Evolutionary conservation across 2,329 filamentous ascomycete genomes (phyloP).

Genomic region (Pseudofabraea citricarpa): DNA sequence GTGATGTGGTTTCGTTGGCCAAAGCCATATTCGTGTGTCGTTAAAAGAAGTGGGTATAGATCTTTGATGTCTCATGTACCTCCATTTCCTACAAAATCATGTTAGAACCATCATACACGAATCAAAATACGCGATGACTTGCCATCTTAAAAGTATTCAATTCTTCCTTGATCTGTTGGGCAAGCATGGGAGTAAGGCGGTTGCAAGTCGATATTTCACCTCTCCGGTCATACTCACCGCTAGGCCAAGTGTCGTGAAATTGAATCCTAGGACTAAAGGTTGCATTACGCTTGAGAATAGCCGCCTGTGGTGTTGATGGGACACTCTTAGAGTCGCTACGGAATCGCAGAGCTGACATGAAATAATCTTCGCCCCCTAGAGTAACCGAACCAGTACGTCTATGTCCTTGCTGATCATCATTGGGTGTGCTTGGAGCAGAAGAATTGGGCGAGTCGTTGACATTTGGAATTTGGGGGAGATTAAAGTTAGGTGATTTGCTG

Average conservation of each 20-base stretch:
- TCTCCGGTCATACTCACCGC: slow-evolving; percentile 89
- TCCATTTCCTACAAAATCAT: slow-evolving; percentile 84
- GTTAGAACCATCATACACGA: too few species aligned
- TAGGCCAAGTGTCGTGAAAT: slow-evolving; percentile 95
- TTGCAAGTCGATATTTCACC: slow-evolving; percentile 98
- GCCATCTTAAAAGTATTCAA: slow-evolving; percentile 99
- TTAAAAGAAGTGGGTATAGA: slow-evolving; percentile 99
- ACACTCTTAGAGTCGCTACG: slow-evolving; percentile 74
- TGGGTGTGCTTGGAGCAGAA: slow-evolving; percentile 83
- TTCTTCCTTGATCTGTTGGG: slow-evolving; percentile 99
- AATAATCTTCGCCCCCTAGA: slow-evolving; percentile 79
- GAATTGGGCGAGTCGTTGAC: slow-evolving; percentile 76
- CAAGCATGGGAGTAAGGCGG: slow-evolving; percentile 90
- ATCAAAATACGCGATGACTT: slow-evolving; percentile 32
- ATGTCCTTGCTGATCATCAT: slow-evolving; percentile 67
- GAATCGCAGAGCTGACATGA: slow-evolving; percentile 70
- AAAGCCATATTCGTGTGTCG: slow-evolving; percentile 32
- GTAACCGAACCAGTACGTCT: slow-evolving; percentile 65
- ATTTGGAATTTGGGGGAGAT: slow-evolving; percentile 56
- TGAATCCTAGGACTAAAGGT: slow-evolving; percentile 90
- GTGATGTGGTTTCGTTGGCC: slow-evolving; percentile 18
- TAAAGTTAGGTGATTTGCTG: slow-evolving; percentile 43
- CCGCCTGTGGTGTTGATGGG: slow-evolving; percentile 69
- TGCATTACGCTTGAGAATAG: slow-evolving; percentile 51
- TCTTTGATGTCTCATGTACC: slow-evolving; percentile 97